Evolutionary conservation across 2,329 filamentous ascomycete species (phyloP).

Genomic region (Aphanocladium album): DNA sequence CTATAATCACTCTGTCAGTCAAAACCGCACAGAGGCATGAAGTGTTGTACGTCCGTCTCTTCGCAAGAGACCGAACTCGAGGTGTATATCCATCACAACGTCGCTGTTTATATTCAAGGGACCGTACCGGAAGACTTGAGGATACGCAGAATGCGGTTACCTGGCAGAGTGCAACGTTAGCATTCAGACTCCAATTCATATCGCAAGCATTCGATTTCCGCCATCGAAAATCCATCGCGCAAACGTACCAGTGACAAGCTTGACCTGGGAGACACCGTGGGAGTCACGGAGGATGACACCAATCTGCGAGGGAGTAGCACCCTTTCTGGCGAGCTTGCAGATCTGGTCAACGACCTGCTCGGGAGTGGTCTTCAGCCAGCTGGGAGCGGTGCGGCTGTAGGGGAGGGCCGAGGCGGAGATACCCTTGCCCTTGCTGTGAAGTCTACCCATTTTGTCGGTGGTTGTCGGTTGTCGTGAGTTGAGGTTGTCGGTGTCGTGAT

Average conservation of each 20-base stretch:
- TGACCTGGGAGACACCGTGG: slow-evolving; percentile 97
- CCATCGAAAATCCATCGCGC: neutral
- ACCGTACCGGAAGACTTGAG: slow-evolving; percentile 94
- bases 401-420: slow-evolving; percentile 94
- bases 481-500: slow-evolving; percentile 25
- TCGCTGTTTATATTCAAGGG: slow-evolving; percentile 25
- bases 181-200: slow-evolving; percentile 14
- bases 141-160: slow-evolving; percentile 99
- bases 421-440: slow-evolving; percentile 99
- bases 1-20: slow-evolving; percentile 95
- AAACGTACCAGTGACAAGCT: slow-evolving; percentile 85
- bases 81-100: slow-evolving; percentile 24
- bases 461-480: slow-evolving; percentile 35
- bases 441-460: slow-evolving; percentile 77
- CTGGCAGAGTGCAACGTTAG: slow-evolving; percentile 46
- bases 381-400: slow-evolving; percentile 87
- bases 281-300: slow-evolving; percentile 97
- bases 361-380: slow-evolving; percentile 98
- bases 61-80: slow-evolving; percentile 14
- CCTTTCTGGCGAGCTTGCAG: slow-evolving; percentile 98
- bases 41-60: slow-evolving; percentile 21
- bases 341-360: slow-evolving; percentile 99
- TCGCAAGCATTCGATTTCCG: neutral
- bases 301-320: slow-evolving; percentile 96
- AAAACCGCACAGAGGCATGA: slow-evolving; percentile 82